Conservation (phyloP, 2,329 filamentous ascomycete species). For the Alternaria burnsii region DNA sequence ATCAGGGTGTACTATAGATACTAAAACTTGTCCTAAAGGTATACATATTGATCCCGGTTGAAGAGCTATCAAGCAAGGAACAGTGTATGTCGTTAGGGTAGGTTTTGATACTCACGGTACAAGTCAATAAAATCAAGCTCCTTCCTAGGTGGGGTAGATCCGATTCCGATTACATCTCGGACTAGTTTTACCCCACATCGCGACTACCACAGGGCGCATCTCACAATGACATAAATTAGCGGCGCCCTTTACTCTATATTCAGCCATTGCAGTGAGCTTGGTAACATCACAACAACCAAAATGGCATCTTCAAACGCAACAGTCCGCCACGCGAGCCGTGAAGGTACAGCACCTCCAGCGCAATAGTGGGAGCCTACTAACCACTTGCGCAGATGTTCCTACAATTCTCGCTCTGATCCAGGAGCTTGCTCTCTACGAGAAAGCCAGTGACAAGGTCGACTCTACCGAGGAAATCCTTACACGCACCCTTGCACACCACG, state of each 20-base stretch:
- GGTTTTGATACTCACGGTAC: not conserved
- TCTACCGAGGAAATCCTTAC: constrained; percentile 79
- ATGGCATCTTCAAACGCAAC: constrained; percentile 45
- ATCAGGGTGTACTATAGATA: not conserved
- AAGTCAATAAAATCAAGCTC: not conserved
- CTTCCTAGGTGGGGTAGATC: constrained; percentile 7
- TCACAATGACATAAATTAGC: not conserved
- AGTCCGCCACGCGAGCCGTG: constrained; percentile 67
- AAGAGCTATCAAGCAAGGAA: no score
- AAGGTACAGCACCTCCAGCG: constrained; percentile 57
- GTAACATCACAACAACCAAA: constrained; percentile 4
- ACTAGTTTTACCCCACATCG: constrained; percentile 14
- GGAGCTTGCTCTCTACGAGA: constrained; percentile 88
- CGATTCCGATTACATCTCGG: not conserved
- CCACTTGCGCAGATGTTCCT: constrained; percentile 70
- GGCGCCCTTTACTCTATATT: not conserved
- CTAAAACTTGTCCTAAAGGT: not conserved
- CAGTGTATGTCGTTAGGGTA: no score
- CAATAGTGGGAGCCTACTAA: not conserved
- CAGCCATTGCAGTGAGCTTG: not conserved
- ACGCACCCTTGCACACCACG: constrained; percentile 80
- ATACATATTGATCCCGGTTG: not conserved
- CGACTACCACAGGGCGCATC: constrained; percentile 23
- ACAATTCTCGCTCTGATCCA: constrained; percentile 83
- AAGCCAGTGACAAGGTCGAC: constrained; percentile 75